Evolutionary conservation across 2,329 filamentous ascomycete species (phyloP), one percentile per base, ranked within the genome.

Genomic region (Sarocladiaceae sp.): DNA sequence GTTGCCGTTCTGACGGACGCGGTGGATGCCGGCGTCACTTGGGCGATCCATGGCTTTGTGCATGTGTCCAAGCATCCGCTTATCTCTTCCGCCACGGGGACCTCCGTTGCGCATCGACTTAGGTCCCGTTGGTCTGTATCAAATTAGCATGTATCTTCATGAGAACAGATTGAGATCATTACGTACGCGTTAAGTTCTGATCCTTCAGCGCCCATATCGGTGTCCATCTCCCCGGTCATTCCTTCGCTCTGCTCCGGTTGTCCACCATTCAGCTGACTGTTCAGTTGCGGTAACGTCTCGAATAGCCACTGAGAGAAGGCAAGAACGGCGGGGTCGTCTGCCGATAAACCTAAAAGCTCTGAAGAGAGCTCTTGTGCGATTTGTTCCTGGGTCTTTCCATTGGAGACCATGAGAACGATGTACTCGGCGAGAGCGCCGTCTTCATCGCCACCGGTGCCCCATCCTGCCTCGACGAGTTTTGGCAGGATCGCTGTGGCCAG

Each of bases 251-350:
- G 69, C 50, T 70, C 62, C 36, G 61, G 61, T 42, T 66, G 62
- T 29, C 50, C 64, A 17, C 80, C 80, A 58, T 84, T 84, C 54
- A 85, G 62, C 65, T 86, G 82, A 47, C 75, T 73, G 62, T 86
- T 83, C 56, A 94, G 75, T 12, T 73, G 57, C 42, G 87, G 82
- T 55, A 96, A 86, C 66, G 96, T 88, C 52, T 91, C 82, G 65
- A 97, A 97, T n/a, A 99, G 75, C 94, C 94, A 99, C 65, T 79
- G 80, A 56, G 92, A 85, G 66, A 99, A 97, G 52, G 92, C 86
- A 56, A 82, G 82, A 7, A 90, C 90, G 58, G 85, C 86, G 49
- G 87, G 83, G 61, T 97, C 93, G 55, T 96, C 91, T 44, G 90
- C 84, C 2, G 84, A 83, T 4, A 97, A 80, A 53, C 84, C 84